Evolutionary conservation across 192 early-diverging fungal species (phyloP).

Genomic region (Entomortierella parvispora): DNA sequence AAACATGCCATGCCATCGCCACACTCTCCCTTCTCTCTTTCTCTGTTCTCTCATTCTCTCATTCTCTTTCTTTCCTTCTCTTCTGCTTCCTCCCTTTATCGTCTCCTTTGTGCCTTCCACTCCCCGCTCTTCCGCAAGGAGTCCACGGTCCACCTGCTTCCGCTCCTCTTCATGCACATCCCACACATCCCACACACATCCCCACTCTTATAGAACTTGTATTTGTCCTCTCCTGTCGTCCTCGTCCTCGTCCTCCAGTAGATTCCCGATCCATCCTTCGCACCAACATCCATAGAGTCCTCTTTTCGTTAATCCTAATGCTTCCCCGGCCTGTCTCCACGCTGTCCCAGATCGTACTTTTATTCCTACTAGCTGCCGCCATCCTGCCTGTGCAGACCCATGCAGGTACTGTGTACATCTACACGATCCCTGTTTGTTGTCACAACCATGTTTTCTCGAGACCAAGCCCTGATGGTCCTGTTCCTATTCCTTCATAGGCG

Average conservation of each 20-base stretch:
- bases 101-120: not conserved
- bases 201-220: not conserved
- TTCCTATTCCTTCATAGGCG: conserved; percentile 8
- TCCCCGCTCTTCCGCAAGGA: not conserved
- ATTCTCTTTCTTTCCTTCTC: conserved; percentile 3
- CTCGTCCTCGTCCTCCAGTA: not conserved
- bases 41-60: not conserved
- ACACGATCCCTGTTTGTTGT: not conserved
- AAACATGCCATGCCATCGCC: too few relatives aligned
- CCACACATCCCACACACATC: too few relatives aligned
- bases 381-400: not conserved
- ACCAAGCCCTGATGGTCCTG: not conserved
- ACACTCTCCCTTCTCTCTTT: not conserved
- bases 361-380: not conserved
- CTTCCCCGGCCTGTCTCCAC: not conserved
- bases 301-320: conserved; percentile 6
- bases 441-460: not conserved
- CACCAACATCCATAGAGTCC: not conserved
- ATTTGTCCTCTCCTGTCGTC: not conserved
- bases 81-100: not conserved
- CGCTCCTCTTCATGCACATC: too few relatives aligned
- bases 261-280: not conserved
- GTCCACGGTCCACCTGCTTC: too few relatives aligned
- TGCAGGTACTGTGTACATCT: conserved; percentile 17
- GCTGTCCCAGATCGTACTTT: not conserved